These are phyloP conservation scores for Trichodelitschia bisporula DNA, from an alignment of 495 filamentous ascomycete genomes.

Conservation along the genomic window DNA sequence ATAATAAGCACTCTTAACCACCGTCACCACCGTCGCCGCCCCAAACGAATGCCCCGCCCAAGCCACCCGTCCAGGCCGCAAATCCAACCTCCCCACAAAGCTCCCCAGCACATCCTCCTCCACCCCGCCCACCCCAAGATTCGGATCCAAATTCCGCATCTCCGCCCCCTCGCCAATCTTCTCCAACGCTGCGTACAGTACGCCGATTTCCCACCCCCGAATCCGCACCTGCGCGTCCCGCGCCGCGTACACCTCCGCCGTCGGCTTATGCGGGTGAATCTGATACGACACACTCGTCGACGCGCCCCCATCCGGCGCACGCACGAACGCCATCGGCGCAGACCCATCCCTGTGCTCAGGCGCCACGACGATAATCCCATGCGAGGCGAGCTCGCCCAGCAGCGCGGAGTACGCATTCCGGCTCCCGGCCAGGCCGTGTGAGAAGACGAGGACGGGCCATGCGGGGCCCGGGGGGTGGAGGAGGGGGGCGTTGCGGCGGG, in stretches of 20 bases:
- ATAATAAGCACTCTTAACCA: conserved; percentile 50
- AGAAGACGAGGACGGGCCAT: conserved; percentile 63
- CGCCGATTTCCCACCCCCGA: conserved; percentile 44
- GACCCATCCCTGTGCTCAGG: conserved; percentile 58
- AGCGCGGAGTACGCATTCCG: conserved; percentile 54
- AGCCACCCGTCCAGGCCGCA: conserved; percentile 43
- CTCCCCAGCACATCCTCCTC: conserved; percentile 18
- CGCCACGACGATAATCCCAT: conserved; percentile 51
- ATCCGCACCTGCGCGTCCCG: conserved; percentile 44
- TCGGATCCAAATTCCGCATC: conserved; percentile 15
- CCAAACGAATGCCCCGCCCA: conserved; percentile 61
- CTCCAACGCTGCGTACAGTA: conserved; percentile 34
- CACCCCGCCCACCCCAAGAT: conserved; percentile 2
- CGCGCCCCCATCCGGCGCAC: conserved; percentile 10
- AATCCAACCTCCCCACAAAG: conserved; percentile 30
- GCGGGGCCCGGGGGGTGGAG: conserved; percentile 20
- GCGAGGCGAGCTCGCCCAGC: conserved; percentile 40
- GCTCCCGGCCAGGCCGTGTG: conserved; percentile 52
- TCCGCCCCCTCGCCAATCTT: conserved; percentile 29
- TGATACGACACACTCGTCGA: conserved; percentile 18
- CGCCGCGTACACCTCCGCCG: conserved; percentile 27
- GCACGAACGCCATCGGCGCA: conserved; percentile 36
- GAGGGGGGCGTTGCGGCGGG: conserved; percentile 21
- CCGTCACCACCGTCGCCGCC: conserved; percentile 40
- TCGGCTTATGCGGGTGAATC: conserved; percentile 26